Conservation (phyloP, 1,284 basidiomycete species). For the Ceratobasidium sp. region DNA sequence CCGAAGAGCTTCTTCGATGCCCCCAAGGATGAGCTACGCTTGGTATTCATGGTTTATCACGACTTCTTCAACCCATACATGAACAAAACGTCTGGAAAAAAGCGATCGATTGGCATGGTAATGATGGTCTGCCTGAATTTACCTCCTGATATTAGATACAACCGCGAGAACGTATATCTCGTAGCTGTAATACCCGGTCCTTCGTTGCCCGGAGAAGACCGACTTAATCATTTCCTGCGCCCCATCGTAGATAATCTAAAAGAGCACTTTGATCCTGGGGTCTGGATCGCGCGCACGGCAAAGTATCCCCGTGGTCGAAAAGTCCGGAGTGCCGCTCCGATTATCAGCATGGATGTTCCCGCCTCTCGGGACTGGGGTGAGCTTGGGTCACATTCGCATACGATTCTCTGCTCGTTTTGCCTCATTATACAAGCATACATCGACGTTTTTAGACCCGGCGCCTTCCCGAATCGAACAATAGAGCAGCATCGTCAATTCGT, state of each 20-base stretch:
- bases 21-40: constrained; percentile 49
- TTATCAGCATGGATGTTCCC: no score
- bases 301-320: no score
- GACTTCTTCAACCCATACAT: constrained; percentile 55
- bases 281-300: constrained; percentile 36
- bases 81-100: constrained; percentile 55
- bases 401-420: no score
- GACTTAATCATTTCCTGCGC: constrained; percentile 52
- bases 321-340: no score
- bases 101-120: constrained; percentile 57
- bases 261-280: constrained; percentile 50
- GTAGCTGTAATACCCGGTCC: constrained; percentile 58
- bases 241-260: background rate
- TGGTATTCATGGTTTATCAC: constrained; percentile 56
- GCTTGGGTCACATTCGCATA: no score
- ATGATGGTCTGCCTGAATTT: constrained; percentile 60
- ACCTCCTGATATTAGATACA: constrained; percentile 57
- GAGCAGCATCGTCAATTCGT: background rate
- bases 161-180: constrained; percentile 60
- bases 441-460: no score
- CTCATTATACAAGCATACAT: no score
- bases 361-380: no score
- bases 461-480: no score
- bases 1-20: constrained; percentile 22
- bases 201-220: constrained; percentile 51